Evolutionary conservation across 1,284 basidiomycete genomes (phyloP), one percentile per base, ranked within the genome.

Genomic region (Sporisorium sorghi): DNA sequence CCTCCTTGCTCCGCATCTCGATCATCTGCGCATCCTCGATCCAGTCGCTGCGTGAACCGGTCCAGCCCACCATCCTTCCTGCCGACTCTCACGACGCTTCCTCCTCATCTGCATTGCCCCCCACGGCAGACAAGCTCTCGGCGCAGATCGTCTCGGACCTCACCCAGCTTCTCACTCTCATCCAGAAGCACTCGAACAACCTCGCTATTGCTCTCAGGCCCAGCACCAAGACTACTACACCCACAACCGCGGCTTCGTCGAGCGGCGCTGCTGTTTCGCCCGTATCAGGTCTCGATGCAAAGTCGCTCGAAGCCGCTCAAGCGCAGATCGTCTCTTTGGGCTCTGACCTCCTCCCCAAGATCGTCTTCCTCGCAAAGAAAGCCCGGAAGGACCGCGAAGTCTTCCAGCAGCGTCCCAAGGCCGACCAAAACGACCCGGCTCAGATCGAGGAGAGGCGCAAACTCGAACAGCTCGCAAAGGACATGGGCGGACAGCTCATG

Each of bases 1-100:
- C 77, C 32, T 76, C 76, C 26, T 58, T 81, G 26, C 70, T 81
- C 55, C 73, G 79, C 48, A 69, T 77, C 49, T 76, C 76, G 35
- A 74, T 81, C 67, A 73, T 81, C 46, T 78, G 79, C 53, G 77
- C 79, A 21, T 73, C 79, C 24, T 81, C 79, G 33, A 67, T 79
- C 23, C 69, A 78, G 32, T 74, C 77, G 23, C 50, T 77, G 24
- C 61, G 75, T 39, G 75, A 77, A 57, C 62, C 62, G 8, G 67
- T 75, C 12, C 67, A 73, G 23, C 49, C 77, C 5, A 66, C 59
- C 21, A 60, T 67, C 24, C 58, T 76, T 12, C 43, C 65, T 23
- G 58, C 50, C 21, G 43, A 56, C 14, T 26, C 9, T 26, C 32
- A 47, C 2, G 19, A 37, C 14, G 50, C 54, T 3, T 46, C 59